Evolutionary conservation across 306 rosid genomes (phyloP).

Genomic region (Carpinus fangiana): DNA sequence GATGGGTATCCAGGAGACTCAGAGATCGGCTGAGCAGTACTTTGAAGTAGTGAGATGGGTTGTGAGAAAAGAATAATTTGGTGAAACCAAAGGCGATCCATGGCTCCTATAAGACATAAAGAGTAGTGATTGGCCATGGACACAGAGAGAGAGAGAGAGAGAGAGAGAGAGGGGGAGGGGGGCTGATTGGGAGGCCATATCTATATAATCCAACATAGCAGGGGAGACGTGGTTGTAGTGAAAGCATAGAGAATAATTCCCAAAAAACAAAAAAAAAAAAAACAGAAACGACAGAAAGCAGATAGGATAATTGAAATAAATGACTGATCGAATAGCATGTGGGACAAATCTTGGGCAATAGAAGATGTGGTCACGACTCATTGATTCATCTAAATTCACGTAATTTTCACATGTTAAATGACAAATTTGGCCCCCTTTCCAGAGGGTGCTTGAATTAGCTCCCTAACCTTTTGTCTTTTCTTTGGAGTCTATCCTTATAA

Average conservation of each 20-base stretch:
- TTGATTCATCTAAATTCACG: conserved; percentile 39
- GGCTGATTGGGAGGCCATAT: conserved; percentile 15
- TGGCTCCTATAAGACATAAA: conserved; percentile 48
- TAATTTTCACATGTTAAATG: conserved; percentile 26
- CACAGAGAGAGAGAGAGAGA: conserved; percentile 10
- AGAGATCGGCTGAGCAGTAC: conserved; percentile 15
- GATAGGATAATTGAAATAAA: too few relatives aligned
- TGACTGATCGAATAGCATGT: too few relatives aligned
- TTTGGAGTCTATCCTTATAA: background rate
- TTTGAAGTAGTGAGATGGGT: conserved; percentile 35
- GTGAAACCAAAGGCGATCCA: conserved; percentile 83
- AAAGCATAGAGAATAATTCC: conserved; percentile 31
- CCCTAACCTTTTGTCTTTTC: background rate
- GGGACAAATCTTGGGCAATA: conserved; percentile 13
- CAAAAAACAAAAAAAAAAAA: too few relatives aligned
- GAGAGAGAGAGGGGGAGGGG: conserved; percentile 25
- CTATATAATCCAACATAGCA: conserved; percentile 8
- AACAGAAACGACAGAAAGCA: conserved; percentile 6
- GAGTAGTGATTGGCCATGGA: conserved; percentile 48
- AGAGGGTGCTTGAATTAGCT: too few relatives aligned
- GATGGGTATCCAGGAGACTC: conserved; percentile 43
- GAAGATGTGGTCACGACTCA: conserved; percentile 48
- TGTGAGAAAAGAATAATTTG: conserved; percentile 59
- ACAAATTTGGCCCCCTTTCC: conserved; percentile 24
- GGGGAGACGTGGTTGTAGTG: conserved; percentile 30